Conservation (phyloP, 2,329 filamentous ascomycete species). For the Fusarium sp. region DNA sequence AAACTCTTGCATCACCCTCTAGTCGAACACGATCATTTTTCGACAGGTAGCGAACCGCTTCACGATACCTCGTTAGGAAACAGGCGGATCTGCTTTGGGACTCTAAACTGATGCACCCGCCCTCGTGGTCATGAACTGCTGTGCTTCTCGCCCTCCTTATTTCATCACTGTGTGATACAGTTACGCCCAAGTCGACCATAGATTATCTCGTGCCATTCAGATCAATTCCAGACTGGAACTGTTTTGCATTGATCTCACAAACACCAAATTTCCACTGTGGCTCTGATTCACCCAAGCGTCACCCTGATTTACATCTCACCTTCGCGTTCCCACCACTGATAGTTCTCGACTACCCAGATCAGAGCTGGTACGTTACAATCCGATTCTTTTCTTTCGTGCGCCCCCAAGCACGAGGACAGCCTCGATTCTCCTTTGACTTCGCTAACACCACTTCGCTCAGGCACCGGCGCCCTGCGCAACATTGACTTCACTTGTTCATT, state of each 20-base stretch:
- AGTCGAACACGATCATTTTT: not conserved
- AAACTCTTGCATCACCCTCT: not conserved
- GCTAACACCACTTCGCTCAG: conserved; percentile 39
- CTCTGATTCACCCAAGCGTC: conserved; percentile 36
- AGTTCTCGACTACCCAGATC: conserved; percentile 11
- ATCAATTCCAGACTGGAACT: conserved; percentile 20
- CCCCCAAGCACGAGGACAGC: conserved; percentile 15
- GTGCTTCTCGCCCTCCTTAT: conserved; percentile 1
- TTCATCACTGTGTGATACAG: conserved; percentile 36
- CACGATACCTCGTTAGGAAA: not conserved
- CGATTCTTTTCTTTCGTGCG: conserved; percentile 20
- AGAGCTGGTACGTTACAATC: conserved; percentile 32
- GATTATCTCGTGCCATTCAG: conserved; percentile 20
- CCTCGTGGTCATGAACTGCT: conserved; percentile 28
- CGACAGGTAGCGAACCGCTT: not conserved
- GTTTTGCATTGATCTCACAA: conserved; percentile 25
- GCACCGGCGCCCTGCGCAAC: conserved; percentile 38
- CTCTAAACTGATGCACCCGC: not conserved
- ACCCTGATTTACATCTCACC: conserved; percentile 19
- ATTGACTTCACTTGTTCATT: conserved; percentile 20
- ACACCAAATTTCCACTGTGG: conserved; percentile 28
- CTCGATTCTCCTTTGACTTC: conserved; percentile 18
- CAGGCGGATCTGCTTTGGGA: not conserved
- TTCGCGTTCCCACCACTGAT: conserved; percentile 15
- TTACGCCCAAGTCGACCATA: conserved; percentile 27